phyloP scores from a whole-genome alignment of 1,139 yeast genomes.

The Hansenula sp. region DNA sequence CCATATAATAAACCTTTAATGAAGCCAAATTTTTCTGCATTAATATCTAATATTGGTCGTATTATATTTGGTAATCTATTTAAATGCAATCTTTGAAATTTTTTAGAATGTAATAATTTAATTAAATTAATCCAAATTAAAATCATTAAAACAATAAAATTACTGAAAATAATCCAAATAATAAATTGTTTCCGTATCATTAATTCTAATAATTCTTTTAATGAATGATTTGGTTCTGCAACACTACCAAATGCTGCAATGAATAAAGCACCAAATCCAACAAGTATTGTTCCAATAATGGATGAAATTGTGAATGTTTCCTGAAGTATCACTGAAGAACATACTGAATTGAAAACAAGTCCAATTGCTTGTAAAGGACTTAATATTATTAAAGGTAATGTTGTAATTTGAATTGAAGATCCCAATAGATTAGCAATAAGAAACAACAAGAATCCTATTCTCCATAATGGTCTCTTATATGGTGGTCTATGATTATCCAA shows the following conservation, averaged over 20 bases:
- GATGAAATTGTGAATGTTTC: constrained; percentile 63
- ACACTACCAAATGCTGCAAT: constrained; percentile 72
- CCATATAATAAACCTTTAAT: constrained; percentile 61
- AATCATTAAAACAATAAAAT: constrained; percentile 25
- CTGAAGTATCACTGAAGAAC: constrained; percentile 62
- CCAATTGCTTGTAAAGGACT: constrained; percentile 88
- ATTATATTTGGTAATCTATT: constrained; percentile 3
- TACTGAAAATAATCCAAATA: constrained; percentile 36
- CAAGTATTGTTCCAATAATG: constrained; percentile 60
- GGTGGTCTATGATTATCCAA: constrained; percentile 30
- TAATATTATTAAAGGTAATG: constrained; percentile 74
- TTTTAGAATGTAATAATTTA: constrained; percentile 7
- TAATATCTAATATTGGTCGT: constrained; percentile 5
- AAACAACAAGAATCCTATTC: constrained; percentile 67
- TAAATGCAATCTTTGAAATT: not conserved
- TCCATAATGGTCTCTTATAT: constrained; percentile 66
- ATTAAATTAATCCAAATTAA: constrained; percentile 21
- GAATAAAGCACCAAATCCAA: constrained; percentile 71
- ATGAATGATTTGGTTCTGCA: constrained; percentile 46
- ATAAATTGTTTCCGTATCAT: constrained; percentile 37
- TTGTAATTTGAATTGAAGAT: constrained; percentile 76
- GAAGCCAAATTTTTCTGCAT: constrained; percentile 10
- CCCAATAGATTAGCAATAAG: constrained; percentile 75
- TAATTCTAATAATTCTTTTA: constrained; percentile 40
- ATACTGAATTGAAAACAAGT: constrained; percentile 75